Evolutionary conservation across 371 early-diverging fungal genomes (phyloP).

Genomic region (Mucor ambiguus): DNA sequence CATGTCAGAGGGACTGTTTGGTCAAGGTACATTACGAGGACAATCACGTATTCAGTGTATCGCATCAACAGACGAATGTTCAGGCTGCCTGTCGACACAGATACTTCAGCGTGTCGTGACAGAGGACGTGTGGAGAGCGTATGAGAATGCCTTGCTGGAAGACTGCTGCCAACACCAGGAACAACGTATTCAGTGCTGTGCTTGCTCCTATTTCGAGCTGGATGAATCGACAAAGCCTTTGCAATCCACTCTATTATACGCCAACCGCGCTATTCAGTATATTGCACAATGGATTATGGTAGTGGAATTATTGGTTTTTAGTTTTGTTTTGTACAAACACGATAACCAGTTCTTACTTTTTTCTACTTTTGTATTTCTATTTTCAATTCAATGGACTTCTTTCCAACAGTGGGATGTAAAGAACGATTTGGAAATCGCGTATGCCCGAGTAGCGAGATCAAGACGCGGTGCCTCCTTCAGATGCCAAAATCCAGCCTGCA

Average conservation of each 20-base stretch:
- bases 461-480: constrained; percentile 46
- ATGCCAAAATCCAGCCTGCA: constrained; percentile 55
- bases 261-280: neutral
- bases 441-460: constrained; percentile 31
- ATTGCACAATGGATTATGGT: constrained; percentile 35
- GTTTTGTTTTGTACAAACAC: constrained; percentile 2
- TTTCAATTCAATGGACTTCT: neutral
- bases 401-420: constrained; percentile 40
- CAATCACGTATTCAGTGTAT: constrained; percentile 44
- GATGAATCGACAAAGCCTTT: constrained; percentile 41
- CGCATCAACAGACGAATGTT: constrained; percentile 37
- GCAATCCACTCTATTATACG: neutral
- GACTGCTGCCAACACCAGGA: constrained; percentile 24
- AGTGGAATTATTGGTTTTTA: constrained; percentile 21
- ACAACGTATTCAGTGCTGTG: constrained; percentile 48
- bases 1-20: constrained; percentile 58
- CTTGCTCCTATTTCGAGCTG: constrained; percentile 55
- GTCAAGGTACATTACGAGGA: constrained; percentile 58
- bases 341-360: neutral
- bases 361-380: constrained; percentile 10
- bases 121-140: constrained; percentile 41
- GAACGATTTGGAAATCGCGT: constrained; percentile 33
- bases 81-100: constrained; percentile 31
- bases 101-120: constrained; percentile 34
- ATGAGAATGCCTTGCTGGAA: constrained; percentile 46